phyloP scores from a whole-genome alignment of 768 basidiomycete species.

The Lactarius deliciosus region DNA sequence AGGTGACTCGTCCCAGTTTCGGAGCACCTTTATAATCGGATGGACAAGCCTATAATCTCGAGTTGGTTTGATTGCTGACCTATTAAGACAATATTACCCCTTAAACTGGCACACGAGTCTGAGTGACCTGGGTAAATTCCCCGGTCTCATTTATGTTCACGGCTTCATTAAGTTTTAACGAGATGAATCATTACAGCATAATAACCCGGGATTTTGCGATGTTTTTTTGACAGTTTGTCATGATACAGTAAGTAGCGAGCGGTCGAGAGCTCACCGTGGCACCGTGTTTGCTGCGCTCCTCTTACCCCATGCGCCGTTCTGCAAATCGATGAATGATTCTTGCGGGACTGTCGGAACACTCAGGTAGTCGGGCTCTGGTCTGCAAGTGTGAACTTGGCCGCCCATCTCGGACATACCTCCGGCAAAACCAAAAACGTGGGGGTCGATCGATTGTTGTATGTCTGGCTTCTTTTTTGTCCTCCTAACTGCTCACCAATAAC shows the following conservation, averaged over 20 bases:
- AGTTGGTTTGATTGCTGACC: background rate
- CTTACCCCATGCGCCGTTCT: background rate
- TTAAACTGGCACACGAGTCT: background rate
- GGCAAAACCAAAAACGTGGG: background rate
- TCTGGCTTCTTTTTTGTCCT: background rate
- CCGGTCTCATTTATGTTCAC: background rate
- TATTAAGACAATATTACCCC: background rate
- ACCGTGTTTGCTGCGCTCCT: background rate
- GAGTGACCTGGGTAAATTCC: background rate
- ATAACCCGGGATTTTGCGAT: background rate
- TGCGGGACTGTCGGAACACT: background rate
- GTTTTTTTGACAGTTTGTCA: background rate
- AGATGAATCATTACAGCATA: background rate
- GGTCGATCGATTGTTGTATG: slow-evolving; percentile 1
- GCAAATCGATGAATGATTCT: background rate
- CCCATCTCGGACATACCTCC: background rate
- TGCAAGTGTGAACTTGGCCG: no score
- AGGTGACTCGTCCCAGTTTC: background rate
- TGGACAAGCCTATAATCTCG: background rate
- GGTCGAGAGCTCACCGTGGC: background rate
- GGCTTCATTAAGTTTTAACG: background rate
- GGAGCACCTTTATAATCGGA: background rate
- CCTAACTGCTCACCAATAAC: background rate
- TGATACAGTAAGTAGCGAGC: background rate
- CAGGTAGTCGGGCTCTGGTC: background rate